These are phyloP conservation scores for Dictyostelium capitatum DNA, from an alignment of 78 protist species.

Conservation along the genomic window DNA sequence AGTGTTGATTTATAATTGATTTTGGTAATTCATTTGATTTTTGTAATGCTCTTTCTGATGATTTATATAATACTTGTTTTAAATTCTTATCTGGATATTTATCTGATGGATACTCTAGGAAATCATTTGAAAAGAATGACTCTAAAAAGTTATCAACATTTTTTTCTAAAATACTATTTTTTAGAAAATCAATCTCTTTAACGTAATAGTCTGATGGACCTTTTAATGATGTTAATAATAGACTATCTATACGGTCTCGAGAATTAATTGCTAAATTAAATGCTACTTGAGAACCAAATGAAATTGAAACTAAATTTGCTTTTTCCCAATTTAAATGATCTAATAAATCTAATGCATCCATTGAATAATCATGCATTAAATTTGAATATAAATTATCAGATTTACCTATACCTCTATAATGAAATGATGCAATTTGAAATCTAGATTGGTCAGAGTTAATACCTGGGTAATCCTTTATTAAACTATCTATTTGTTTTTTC, in stretches of 20 bases:
- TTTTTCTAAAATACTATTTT: no score
- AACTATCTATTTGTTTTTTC: not conserved
- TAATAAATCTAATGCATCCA: not conserved
- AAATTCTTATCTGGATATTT: no score
- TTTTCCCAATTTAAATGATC: not conserved
- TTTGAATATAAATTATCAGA: not conserved
- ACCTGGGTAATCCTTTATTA: not conserved
- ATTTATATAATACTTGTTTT: no score
- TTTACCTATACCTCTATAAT: not conserved
- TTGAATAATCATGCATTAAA: not conserved
- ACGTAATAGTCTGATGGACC: not conserved
- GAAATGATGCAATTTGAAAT: not conserved
- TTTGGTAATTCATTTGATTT: no score
- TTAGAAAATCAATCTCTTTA: no score
- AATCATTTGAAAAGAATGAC: no score
- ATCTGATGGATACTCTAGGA: no score
- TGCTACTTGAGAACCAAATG: not conserved
- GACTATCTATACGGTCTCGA: not conserved
- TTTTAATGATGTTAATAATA: not conserved
- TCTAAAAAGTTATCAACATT: no score
- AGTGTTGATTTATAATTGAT: no score
- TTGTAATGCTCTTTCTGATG: no score
- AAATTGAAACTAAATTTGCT: not conserved
- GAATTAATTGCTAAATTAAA: not conserved
- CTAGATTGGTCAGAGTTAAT: no score